These are phyloP conservation scores for Beauveria bassiana DNA, from an alignment of 2,329 filamentous ascomycete species.

Conservation along the genomic window DNA sequence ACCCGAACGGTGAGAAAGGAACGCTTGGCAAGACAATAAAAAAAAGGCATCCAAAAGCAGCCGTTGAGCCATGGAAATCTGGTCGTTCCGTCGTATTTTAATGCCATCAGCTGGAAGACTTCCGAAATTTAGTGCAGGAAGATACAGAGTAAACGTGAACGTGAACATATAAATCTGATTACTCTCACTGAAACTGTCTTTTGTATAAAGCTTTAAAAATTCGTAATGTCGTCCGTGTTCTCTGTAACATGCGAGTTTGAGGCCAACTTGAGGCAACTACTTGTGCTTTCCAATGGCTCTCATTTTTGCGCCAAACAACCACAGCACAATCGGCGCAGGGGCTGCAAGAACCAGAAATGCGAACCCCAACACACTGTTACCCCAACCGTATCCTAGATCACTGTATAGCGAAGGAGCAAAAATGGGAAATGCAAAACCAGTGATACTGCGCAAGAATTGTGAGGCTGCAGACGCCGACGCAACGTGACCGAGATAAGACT, in stretches of 20 bases:
- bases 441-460: conserved; percentile 15
- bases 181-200: neutral
- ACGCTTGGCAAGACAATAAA: no score
- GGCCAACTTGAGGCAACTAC: neutral
- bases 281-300: conserved; percentile 2
- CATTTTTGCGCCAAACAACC: conserved; percentile 5
- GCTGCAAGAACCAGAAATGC: conserved; percentile 1
- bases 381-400: conserved; percentile 16
- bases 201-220: neutral
- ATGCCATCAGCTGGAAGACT: no score
- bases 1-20: no score
- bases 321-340: conserved; percentile 3
- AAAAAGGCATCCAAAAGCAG: no score
- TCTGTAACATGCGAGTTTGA: neutral
- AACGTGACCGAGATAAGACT: conserved; percentile 12
- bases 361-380: conserved; percentile 6
- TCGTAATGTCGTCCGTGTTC: neutral
- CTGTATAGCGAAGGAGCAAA: conserved; percentile 17
- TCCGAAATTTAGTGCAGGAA: no score
- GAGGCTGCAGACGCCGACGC: conserved; percentile 17
- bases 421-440: conserved; percentile 16
- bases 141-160: no score
- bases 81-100: no score
- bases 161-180: no score
- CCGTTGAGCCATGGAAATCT: no score